Evolutionary conservation across 2,329 filamentous ascomycete genomes (phyloP).

Genomic region (Alternaria rosae): DNA sequence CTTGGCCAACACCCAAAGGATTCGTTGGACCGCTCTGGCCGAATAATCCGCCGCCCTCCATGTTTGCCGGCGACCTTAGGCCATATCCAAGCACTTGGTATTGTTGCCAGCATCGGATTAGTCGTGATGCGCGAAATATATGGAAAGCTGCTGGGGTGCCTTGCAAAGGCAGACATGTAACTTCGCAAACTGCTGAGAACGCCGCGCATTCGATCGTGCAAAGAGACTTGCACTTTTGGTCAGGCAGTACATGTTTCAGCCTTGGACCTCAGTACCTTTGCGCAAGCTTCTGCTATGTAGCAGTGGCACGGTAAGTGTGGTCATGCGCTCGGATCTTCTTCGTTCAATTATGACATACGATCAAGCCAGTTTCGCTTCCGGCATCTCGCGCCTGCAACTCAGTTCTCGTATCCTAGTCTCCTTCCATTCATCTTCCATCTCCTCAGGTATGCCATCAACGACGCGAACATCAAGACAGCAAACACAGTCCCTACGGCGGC

Average conservation of each 20-base stretch:
- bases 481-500: background rate
- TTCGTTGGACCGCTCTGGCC: conserved; percentile 5
- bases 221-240: background rate
- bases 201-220: background rate
- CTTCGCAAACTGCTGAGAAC: background rate
- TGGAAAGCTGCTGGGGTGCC: background rate
- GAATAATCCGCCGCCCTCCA: conserved; percentile 1
- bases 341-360: background rate
- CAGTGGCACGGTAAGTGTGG: background rate
- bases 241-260: background rate
- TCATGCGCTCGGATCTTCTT: background rate
- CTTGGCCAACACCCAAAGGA: conserved; percentile 4
- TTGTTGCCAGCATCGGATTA: background rate
- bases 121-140: background rate
- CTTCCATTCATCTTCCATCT: background rate
- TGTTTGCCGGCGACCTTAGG: background rate
- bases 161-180: background rate
- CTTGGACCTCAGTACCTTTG: background rate
- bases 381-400: background rate
- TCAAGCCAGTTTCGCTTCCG: background rate
- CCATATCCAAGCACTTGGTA: conserved; percentile 3
- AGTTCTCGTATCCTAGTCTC: background rate
- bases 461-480: background rate
- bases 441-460: background rate
- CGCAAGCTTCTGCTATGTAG: background rate